Base-by-base conservation (phyloP, 1,139 yeast genomes). In the Blastobotrys serpentis region DNA sequence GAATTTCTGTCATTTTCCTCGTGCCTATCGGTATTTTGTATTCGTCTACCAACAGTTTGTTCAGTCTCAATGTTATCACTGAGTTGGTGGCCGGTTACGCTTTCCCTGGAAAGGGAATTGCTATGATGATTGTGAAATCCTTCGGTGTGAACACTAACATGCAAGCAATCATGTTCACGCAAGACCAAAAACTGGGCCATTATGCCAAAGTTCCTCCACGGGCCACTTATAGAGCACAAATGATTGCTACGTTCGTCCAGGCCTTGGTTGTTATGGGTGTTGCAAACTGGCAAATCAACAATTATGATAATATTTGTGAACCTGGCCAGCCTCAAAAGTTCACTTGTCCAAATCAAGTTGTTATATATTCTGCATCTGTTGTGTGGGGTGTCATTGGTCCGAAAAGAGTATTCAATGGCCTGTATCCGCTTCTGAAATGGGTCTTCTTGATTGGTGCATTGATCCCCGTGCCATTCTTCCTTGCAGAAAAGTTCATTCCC, bases 321-420 rank as follows among this genome's bases (percentile, higher is more conserved):
- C 67, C 73, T 4, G 56, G 60, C 26, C 79, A 78, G 50, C 43
- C 60, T 1, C 59, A 51, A 21, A 55, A 58, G 53, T 66, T 67
- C 52, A 62, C 60, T 18, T 67, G 71, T 50, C 65, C 61, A 22
- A 56, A 78, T 17, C 71, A 73, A 23, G 66, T 60, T 22, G 74
- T 79, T 0, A 75, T 65, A 59, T 79, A 70, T 64, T 66, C 76
- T 44, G 72, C 82, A n/a, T 73, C 81, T 13, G 77, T 79, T 11
- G 65, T 78, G 40, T 80, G 81, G 78, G 86, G 86, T 52, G 77
- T 78, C 46, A 79, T 83, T 58, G 87, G 86, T 25, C 88, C 88
- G 18, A 70, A 75, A 59, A 73, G 78, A 48, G 76, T 79, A 17
- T 79, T 81, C 57, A 60, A 43, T 46, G 70, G 71, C 1, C 63